Base-by-base conservation (phyloP, 768 basidiomycete genomes). In the Psilocybe tampanensis region DNA sequence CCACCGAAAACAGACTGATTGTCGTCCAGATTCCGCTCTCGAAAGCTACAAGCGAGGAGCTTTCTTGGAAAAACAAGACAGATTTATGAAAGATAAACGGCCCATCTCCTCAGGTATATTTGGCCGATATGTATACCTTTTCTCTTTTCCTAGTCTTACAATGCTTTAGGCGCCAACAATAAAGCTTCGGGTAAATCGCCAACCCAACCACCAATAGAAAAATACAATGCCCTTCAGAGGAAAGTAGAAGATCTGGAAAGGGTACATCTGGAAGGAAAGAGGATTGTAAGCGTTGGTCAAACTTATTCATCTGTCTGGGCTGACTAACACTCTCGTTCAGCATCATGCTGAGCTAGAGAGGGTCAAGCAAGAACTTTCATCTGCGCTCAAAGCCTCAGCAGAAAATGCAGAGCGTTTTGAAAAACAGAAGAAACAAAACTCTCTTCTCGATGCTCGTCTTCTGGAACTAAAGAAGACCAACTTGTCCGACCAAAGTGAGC, bases 201-300 rank as follows among this genome's bases (percentile, higher is more conserved):
- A 8, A 52, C 65, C 12, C 62, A 62, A 23, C 69, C 68, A 12
- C 59, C 63, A 2, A 68, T 66, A 7, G 86, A 89, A 54, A 77
- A 81, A 18, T 85, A 85, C 61, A 76, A 79, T 7, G 56, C 69
- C 15, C 78, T 90, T 19, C 82, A 88, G 66, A 78, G 76, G 59
- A 86, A 86, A 61, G 78, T 92, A 0, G 84, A 87, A 32, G 83
- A 87, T 15, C 67, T 89, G 6, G 85, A 90, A 70, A 72, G 69
- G 53, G 68, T 85, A n/a, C 86, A 87, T 64, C 70, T 76, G 36
- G 86, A 89, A 2, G 82, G 80, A 55, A 90, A 89, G 80, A 86
- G 81, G 75, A 56, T 75, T 47, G 89, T 90, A 66, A 61, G 84
- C 71, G 9, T 23, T 19, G 3, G 7, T 1, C 17, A 17, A 36